Percentiles rank a stretch among this genome's conserved stretches.
These are phyloP conservation scores for Rhytidhysteron rufulum DNA, from an alignment of 2,329 filamentous ascomycete species.

Conservation along the genomic window DNA sequence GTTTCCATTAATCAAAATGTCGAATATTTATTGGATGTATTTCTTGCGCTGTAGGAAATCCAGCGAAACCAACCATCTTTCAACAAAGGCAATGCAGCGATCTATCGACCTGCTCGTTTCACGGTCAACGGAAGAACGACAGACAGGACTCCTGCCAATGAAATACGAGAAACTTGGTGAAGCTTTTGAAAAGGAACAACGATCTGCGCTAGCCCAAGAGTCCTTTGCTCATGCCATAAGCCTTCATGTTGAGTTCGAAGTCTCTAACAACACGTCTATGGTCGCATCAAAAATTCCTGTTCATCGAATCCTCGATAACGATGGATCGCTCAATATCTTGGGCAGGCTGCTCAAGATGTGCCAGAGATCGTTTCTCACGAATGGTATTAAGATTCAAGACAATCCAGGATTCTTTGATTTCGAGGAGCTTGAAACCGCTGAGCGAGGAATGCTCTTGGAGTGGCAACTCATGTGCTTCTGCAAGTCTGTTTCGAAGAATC, in stretches of 20 bases:
- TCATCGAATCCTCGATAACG: conserved; percentile 50
- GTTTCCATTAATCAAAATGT: conserved; percentile 57
- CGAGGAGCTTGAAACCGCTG: conserved; percentile 16
- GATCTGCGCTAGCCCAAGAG: conserved; percentile 55
- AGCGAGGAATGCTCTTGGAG: conserved; percentile 40
- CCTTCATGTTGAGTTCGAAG: conserved; percentile 57
- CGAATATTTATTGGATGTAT: conserved; percentile 67
- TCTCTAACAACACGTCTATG: conserved; percentile 52
- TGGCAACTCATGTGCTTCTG: conserved; percentile 36
- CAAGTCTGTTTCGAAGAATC: conserved; percentile 25
- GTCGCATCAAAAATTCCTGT: conserved; percentile 51
- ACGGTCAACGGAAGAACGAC: conserved; percentile 52
- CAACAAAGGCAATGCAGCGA: conserved; percentile 57
- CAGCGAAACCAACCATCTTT: conserved; percentile 40
- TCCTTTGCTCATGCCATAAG: conserved; percentile 60
- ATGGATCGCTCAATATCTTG: conserved; percentile 50
- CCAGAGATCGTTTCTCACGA: conserved; percentile 48
- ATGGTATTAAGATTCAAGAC: conserved; percentile 46
- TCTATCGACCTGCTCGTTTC: conserved; percentile 61
- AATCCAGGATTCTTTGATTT: conserved; percentile 45
- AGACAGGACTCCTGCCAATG: conserved; percentile 56
- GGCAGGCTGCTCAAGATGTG: conserved; percentile 59
- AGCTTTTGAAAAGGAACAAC: conserved; percentile 51
- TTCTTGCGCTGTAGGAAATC: conserved; percentile 52
- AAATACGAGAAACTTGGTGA: conserved; percentile 68